phyloP scores from a whole-genome alignment of 805 yeast genomes.

The Yarrowia osloensis region DNA sequence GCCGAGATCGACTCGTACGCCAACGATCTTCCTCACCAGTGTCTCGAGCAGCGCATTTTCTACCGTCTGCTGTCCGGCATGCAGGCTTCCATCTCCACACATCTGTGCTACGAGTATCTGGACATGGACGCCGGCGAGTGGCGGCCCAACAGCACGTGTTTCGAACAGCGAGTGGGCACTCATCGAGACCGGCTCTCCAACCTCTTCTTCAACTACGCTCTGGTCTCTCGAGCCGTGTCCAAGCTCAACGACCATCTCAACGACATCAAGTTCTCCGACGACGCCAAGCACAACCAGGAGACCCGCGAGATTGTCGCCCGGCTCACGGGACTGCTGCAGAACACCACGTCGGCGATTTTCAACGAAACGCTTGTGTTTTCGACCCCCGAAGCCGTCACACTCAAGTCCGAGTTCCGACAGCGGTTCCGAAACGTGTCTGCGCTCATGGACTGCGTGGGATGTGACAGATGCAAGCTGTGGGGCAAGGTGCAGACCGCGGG shows the following conservation, averaged over 20 bases:
- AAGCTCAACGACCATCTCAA: slow-evolving; percentile 60
- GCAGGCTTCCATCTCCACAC: slow-evolving; percentile 95
- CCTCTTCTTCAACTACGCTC: slow-evolving; percentile 87
- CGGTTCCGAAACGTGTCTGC: slow-evolving; percentile 88
- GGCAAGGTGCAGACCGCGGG: slow-evolving; percentile 97
- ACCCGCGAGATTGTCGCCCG: not conserved
- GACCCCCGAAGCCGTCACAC: slow-evolving; percentile 45
- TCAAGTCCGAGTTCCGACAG: slow-evolving; percentile 82
- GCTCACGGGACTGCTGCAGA: slow-evolving; percentile 11
- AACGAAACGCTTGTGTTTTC: slow-evolving; percentile 54
- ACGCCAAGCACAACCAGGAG: slow-evolving; percentile 2
- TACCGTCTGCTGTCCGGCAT: slow-evolving; percentile 86
- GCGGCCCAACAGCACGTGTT: slow-evolving; percentile 78
- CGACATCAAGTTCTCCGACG: slow-evolving; percentile 49
- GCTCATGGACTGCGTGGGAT: slow-evolving; percentile 97
- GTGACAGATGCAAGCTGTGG: slow-evolving; percentile 97
- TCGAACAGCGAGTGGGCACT: slow-evolving; percentile 87
- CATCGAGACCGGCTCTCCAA: slow-evolving; percentile 87
- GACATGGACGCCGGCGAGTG: slow-evolving; percentile 73
- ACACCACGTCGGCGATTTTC: slow-evolving; percentile 45
- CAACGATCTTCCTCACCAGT: slow-evolving; percentile 53
- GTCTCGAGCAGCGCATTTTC: slow-evolving; percentile 85
- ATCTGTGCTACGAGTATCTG: slow-evolving; percentile 79
- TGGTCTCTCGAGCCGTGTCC: slow-evolving; percentile 76
- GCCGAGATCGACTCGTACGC: slow-evolving; percentile 39